Evolutionary conservation across 768 basidiomycete species (phyloP), one percentile per base, ranked within the genome.

Genomic region (Lanmaoa rubissima): DNA sequence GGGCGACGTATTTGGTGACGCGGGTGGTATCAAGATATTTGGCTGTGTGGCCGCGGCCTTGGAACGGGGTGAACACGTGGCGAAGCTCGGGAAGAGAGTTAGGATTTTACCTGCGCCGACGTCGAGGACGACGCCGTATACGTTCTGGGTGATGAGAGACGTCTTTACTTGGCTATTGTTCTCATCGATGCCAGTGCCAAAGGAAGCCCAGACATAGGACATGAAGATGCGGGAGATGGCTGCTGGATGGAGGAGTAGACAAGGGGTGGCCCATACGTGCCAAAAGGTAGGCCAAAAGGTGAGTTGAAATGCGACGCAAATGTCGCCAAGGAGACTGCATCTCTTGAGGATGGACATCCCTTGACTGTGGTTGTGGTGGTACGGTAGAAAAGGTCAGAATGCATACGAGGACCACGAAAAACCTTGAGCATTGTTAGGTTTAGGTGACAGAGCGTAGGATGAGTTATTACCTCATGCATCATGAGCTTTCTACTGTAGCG

Each of bases 1-100:
- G 68, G 1, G 88, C 89, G 47, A 90, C 73, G 60, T 91, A 90
- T 65, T 76, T 82, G 1, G 81, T 78, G 19, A 90, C 84, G 31
- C 71, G 74, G 2, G 63, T 57, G 32, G 66, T 74, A 54, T 88
- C 79, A 24, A 92, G 78, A 62, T 91, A 90, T 34, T 74, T 75
- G 13, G 79, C 71, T 0, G 80, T 82, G 63, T 88, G 87, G 0
- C 90, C 89, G 54, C 81, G 76, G 0, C 85, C 88, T 88, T 42
- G 41, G 17, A 4, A 38, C 17, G 39, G 34, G 16, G 14, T 66
- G 45, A 64, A 14, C 26, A 9, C 16, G 40, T 6, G 48, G 24
- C 10, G 3, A 14, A 14, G 6, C 2, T 38, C 16, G 1, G 6
- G 2, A 14, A 36, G 28, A 2, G 32, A 6, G 13, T n/a, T 45